Base-by-base conservation (phyloP, 768 basidiomycete species). In the Tephrocybe sp. region DNA sequence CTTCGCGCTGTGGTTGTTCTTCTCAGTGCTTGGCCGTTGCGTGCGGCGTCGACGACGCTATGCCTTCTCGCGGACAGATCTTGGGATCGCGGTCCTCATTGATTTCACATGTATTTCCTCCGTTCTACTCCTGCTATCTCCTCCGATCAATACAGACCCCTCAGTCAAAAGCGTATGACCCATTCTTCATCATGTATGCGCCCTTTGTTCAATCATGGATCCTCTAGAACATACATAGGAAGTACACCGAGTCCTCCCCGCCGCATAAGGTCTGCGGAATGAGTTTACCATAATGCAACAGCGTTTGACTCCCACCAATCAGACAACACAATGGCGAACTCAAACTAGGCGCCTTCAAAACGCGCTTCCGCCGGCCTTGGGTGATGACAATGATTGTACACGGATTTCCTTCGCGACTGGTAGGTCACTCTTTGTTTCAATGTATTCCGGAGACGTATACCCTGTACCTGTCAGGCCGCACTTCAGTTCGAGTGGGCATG, bases 311-410 rank as follows among this genome's bases (percentile, higher is more conserved):
- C 34, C 44, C 28, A 16, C 21, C n/a, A n/a, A 12, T 15, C 25
- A 83, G 88, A 22, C 89, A 92, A 59, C 90, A 93, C 64, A 93
- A 93, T 67, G 89, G 89, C 24, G 82, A 87, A 64, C 64, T 91
- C 47, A 68, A 76, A 0, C 78, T 81, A 59, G 90, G 90, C 15
- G 90, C 89, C 9, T 74, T 71, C 65, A 86, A 80, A 64, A 92
- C 89, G 0, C 68, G 66, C 36, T 56, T 69, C 21, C 77, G 77
- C 38, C 64, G 86, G 21, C 87, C 87, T 34, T 92, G 88, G 89
- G 75, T 82, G 9, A 91, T 93, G 89, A 83, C 86, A 51, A 85
- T 92, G 84, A 84, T 92, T 30, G 84, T 92, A 1, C 78, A 89
- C 61, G 91, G 90, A 4, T 92, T 93, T 58, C 88, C 89, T 0